These are phyloP conservation scores for Eimeria sp. DNA, from an alignment of 169 alveolate species.

Conservation along the genomic window DNA sequence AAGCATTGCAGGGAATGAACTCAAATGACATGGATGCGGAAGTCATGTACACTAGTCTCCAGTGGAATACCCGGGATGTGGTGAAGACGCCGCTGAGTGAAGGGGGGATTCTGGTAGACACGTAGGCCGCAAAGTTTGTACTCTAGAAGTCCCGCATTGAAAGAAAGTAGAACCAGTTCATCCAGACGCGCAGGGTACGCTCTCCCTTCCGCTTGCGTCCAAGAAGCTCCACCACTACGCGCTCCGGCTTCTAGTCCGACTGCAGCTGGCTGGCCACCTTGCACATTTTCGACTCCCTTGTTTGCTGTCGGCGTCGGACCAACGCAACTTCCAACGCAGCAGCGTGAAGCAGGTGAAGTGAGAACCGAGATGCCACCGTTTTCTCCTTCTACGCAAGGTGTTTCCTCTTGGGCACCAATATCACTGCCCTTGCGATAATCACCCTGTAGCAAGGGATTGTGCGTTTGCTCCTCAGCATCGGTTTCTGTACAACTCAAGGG, in stretches of 20 bases:
- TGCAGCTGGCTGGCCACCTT: constrained; percentile 32
- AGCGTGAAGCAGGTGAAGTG: neutral
- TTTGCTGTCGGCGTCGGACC: neutral
- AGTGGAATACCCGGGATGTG: constrained; percentile 90
- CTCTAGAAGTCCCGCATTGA: constrained; percentile 94
- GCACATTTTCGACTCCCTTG: neutral
- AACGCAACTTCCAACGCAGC: too few species aligned
- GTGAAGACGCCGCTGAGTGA: constrained; percentile 90
- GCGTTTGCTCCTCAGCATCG: neutral
- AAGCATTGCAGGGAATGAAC: neutral
- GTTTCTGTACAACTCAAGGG: constrained; percentile 21
- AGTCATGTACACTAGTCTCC: neutral
- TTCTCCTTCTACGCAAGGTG: neutral
- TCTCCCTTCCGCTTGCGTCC: constrained; percentile 26
- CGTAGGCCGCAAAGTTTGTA: constrained; percentile 92
- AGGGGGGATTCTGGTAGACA: constrained; percentile 94
- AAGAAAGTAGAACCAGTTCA: constrained; percentile 90
- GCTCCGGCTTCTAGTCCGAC: constrained; percentile 29
- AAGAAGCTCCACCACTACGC: neutral
- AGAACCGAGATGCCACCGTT: neutral
- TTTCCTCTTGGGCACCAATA: neutral
- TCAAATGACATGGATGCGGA: neutral
- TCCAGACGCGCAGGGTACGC: constrained; percentile 81
- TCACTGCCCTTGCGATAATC: neutral
- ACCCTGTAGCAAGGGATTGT: constrained; percentile 34